These are phyloP conservation scores for Massarina eburnea DNA, from an alignment of 2,329 filamentous ascomycete genomes.

Conservation along the genomic window DNA sequence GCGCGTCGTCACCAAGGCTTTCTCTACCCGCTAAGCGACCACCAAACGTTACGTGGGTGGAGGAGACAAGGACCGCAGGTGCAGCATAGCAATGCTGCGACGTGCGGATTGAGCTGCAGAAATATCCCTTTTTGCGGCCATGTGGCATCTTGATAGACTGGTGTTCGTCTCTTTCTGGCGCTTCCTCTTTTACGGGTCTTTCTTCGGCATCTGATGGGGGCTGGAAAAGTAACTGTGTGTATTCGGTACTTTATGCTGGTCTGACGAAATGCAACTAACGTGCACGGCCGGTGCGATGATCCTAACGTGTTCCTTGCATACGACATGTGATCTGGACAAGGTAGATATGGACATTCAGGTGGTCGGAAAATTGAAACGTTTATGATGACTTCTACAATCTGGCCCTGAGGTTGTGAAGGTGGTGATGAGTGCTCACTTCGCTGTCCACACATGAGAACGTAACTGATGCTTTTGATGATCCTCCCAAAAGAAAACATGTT, in stretches of 20 bases:
- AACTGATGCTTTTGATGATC: too few relatives aligned
- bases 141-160: conserved; percentile 41
- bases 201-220: conserved; percentile 11
- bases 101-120: conserved; percentile 23
- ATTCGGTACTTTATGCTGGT: conserved; percentile 8
- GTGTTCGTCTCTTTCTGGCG: conserved; percentile 30
- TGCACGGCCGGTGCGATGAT: conserved; percentile 9
- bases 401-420: too few relatives aligned
- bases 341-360: background rate
- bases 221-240: conserved; percentile 16
- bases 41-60: conserved; percentile 15
- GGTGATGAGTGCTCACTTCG: too few relatives aligned
- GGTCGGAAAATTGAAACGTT: too few relatives aligned
- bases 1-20: conserved; percentile 97
- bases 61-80: conserved; percentile 25
- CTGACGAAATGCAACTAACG: conserved; percentile 13
- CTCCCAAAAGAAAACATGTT: too few relatives aligned
- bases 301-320: background rate
- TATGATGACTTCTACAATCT: too few relatives aligned
- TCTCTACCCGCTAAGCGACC: conserved; percentile 75
- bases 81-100: conserved; percentile 32
- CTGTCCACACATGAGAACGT: too few relatives aligned
- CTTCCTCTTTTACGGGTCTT: conserved; percentile 19
- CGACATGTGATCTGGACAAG: conserved; percentile 3
- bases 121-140: conserved; percentile 13